Evolutionary conservation across 176 grass and related monocot genomes (phyloP), one percentile per base, ranked within the genome.

Genomic region (Carex parvula): DNA sequence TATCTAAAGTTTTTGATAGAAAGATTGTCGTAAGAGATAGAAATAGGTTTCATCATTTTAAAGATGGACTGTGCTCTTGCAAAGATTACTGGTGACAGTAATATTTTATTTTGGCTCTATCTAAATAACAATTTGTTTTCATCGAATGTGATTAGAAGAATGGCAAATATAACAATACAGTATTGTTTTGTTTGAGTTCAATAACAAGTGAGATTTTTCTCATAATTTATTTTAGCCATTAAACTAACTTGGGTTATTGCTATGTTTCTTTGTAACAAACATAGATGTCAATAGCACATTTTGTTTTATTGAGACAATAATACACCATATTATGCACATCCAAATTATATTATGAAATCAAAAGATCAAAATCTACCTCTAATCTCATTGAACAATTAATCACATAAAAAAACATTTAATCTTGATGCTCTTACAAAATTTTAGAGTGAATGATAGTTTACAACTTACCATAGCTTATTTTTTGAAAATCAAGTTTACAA

Each of bases 21-120:
- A 86, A 94, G 83, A 89, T 97, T 73, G 63, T 97, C 60, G 84
- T 97, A 79, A 89, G 90, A 85, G 94, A 97, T 66, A 90, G 92
- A 75, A 94, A 97, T 60, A 84, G 87, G 64, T 94, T 97, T 89
- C 94, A 97, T 82, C 88, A 94, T 89, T 97, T 97, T 82, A 92
- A 88, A 83, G 64, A 88, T 84, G 94, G 94, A n/a, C 29, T 7
- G 3, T 97, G 91, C 81, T 92, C 94, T 42, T 97, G 90, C 81
- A 86, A 54, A 64, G 94, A 91, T 82, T 94, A 90, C 58, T 92
- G 94, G 91, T 94, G 82, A 97, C 26, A 33, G 46, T 80, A 4
- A 7, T 70, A 2, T 44, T 8, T 8, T 26, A 1, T 39, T 41
- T 69, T 69, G 4, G 2, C 33, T 39, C 2, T 41, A 48, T 69